Conservation (phyloP, 176 grass and related monocot species). For the Hyparrhenia diplandra region DNA sequence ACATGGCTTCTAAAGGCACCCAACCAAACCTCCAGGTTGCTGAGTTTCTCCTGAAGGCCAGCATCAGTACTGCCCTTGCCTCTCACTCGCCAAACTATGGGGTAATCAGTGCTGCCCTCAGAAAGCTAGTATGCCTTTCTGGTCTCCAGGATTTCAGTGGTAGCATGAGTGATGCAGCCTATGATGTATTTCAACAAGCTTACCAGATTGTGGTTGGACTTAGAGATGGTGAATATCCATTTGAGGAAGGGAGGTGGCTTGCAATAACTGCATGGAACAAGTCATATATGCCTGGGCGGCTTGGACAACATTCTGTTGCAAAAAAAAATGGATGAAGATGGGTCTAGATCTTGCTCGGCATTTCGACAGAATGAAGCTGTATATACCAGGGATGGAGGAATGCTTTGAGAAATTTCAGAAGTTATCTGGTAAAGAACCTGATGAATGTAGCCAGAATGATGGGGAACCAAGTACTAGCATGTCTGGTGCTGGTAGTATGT, state of each 20-base stretch:
- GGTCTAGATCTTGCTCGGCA: slow-evolving; percentile 70
- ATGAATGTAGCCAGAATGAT: slow-evolving; percentile 40
- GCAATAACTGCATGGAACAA: slow-evolving; percentile 78
- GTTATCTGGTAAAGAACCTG: slow-evolving; percentile 34
- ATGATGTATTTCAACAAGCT: slow-evolving; percentile 71
- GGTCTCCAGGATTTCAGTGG: slow-evolving; percentile 45
- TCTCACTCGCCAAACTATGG: slow-evolving; percentile 66
- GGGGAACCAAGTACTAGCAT: slow-evolving; percentile 31
- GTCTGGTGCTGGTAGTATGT: slow-evolving; percentile 26
- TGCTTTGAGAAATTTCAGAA: slow-evolving; percentile 54
- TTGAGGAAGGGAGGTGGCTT: slow-evolving; percentile 86
- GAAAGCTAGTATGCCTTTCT: slow-evolving; percentile 63
- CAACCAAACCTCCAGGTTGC: slow-evolving; percentile 55
- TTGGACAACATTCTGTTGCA: slow-evolving; percentile 51
- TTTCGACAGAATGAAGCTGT: slow-evolving; percentile 68
- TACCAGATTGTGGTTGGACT: slow-evolving; percentile 88
- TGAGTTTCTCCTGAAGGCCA: slow-evolving; percentile 70
- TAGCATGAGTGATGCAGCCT: slow-evolving; percentile 56
- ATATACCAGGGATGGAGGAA: slow-evolving; percentile 58
- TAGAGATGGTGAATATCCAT: slow-evolving; percentile 71
- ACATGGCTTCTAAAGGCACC: slow-evolving; percentile 47
- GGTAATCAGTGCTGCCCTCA: slow-evolving; percentile 60
- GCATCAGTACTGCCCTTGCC: slow-evolving; percentile 55
- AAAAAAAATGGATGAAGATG: slow-evolving; percentile 92
- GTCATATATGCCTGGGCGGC: slow-evolving; percentile 46